Evolutionary conservation across 192 early-diverging fungal genomes (phyloP), one percentile per base, ranked within the genome.

Genomic region (Spizellomyces sp.): DNA sequence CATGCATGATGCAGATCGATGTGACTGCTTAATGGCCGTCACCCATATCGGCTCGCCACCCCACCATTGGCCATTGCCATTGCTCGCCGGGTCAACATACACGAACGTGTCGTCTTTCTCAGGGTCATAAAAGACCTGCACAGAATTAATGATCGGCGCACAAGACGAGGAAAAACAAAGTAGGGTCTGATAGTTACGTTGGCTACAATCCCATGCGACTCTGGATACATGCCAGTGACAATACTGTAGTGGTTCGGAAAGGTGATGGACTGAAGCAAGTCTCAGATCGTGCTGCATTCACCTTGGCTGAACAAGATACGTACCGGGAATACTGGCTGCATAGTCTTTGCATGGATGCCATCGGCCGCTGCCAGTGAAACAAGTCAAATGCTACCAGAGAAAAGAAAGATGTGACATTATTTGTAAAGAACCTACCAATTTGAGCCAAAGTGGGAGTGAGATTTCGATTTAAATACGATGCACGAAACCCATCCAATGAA

Each of bases 221-320:
- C 91, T 2, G 96, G 95, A 73, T 95, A 96, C 45, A 98, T 75
- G n/a, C 96, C 95, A 9, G 96, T 96, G 8, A 84, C 90, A 48
- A 98, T 79, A 1, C 93, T 86, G 75, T 93, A 96, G 78, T 98
- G 96, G 78, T 98, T 98, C 5, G 95, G 92, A 71, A 95, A 96
- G 0, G 96, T 96, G 46, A 93, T 84, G 22, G 85, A 64, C 21
- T 61, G 59, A 14, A 61, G 12, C 27, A 36, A 36, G 27, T 3
- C 27, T 36, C 27, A 36, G 27, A 36, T 0, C 27, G 27, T 3
- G 27, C 27, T 36, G 27, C 27, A 36, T 36, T 36, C 27, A 36
- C 0, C 27, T 36, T 36, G 0, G 27, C 27, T 36, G 3, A 36
- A 36, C 27, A 36, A 36, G 27, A 36, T 36, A 36, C 27, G 27